phyloP scores from a whole-genome alignment of 75 land plant species.

The Larix kaempferi region DNA sequence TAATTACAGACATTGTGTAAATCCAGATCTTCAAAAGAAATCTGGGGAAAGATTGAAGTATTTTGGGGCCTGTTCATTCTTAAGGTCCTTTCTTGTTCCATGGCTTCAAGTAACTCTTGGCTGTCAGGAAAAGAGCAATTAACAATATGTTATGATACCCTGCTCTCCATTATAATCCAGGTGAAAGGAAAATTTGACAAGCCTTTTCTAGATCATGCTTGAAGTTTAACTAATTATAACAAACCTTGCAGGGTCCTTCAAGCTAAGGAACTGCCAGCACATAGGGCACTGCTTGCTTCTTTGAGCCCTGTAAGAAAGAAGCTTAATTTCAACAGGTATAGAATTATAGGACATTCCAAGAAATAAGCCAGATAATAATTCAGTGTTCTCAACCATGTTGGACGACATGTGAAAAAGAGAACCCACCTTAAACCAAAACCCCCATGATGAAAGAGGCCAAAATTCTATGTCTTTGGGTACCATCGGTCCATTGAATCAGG shows the following conservation, averaged over 20 bases:
- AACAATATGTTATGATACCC: neutral
- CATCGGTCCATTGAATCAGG: neutral
- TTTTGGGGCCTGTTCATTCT: constrained; percentile 50
- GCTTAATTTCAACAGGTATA: neutral
- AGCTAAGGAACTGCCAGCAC: constrained; percentile 88
- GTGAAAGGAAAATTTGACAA: constrained; percentile 1
- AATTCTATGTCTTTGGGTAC: neutral
- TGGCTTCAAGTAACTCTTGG: constrained; percentile 91
- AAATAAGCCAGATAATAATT: neutral
- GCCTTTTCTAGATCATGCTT: neutral
- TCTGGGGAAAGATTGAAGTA: constrained; percentile 67
- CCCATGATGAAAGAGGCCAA: too few species aligned
- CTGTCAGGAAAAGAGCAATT: constrained; percentile 33
- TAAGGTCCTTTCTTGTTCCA: constrained; percentile 68
- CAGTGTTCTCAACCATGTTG: too few species aligned
- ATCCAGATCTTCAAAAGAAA: constrained; percentile 77
- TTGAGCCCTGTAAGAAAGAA: constrained; percentile 67
- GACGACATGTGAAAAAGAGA: neutral
- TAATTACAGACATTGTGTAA: constrained; percentile 62
- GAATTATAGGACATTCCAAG: neutral
- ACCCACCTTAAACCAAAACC: neutral
- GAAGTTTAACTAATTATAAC: neutral
- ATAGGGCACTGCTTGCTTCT: constrained; percentile 98
- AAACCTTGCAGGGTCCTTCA: constrained; percentile 91
- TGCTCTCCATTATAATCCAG: too few species aligned